A percentile compares a stretch with the other conserved stretches of the same genome.
Conservation (phyloP, 2,329 filamentous ascomycete genomes). For the Aspergillus sojae region DNA sequence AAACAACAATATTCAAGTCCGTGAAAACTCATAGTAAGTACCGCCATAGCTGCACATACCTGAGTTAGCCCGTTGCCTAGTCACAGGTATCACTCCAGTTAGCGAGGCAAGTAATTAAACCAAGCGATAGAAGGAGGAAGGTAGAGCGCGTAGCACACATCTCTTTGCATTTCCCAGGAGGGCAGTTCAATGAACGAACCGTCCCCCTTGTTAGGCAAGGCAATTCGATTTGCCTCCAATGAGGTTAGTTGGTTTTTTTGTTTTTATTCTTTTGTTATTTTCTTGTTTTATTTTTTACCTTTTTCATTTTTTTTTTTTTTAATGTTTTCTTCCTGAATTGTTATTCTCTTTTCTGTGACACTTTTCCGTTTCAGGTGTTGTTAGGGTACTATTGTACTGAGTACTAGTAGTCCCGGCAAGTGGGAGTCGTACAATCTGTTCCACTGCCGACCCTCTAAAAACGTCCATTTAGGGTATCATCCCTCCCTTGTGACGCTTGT, state of each 20-base stretch:
- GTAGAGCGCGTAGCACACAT: background rate
- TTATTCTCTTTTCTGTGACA: slow-evolving; percentile 2
- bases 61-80: background rate
- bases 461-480: background rate
- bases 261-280: background rate
- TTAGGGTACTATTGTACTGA: background rate
- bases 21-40: background rate
- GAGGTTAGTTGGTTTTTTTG: background rate
- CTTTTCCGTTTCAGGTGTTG: slow-evolving; percentile 19
- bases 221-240: background rate
- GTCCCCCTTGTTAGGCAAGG: slow-evolving; percentile 1
- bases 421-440: background rate
- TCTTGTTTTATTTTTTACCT: background rate
- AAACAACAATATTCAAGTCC: background rate
- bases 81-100: background rate
- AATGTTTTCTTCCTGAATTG: background rate
- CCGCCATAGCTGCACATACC: background rate
- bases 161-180: background rate
- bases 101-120: background rate
- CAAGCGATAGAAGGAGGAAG: background rate
- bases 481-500: slow-evolving; percentile 4
- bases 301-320: too few relatives aligned
- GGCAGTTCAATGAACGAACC: background rate
- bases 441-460: slow-evolving; percentile 1
- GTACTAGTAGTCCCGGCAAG: slow-evolving; percentile 3